A percentile compares a stretch with the other conserved stretches of the same genome.
Evolutionary conservation across 2,329 filamentous ascomycete species (phyloP).

Genomic region (Diatrype stigma): DNA sequence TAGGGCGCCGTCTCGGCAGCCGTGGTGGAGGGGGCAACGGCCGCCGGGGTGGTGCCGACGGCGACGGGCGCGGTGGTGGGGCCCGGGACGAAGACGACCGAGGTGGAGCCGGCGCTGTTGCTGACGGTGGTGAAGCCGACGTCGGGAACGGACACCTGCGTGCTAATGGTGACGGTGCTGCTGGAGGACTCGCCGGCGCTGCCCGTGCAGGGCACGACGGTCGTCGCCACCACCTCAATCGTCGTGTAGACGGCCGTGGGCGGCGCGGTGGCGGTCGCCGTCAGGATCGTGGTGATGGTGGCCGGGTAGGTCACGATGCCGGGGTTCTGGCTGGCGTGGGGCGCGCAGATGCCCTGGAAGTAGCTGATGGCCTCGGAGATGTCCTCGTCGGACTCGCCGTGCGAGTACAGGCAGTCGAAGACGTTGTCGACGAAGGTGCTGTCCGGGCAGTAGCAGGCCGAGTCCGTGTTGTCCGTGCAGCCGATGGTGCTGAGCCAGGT

Average conservation of each 20-base stretch:
- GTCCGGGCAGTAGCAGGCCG: conserved; percentile 82
- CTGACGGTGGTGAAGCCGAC: conserved; percentile 33
- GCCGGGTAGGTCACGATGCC: conserved; percentile 75
- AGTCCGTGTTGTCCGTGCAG: conserved; percentile 82
- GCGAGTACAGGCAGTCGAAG: conserved; percentile 75
- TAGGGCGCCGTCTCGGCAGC: conserved; percentile 33
- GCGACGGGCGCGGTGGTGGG: neutral
- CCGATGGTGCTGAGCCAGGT: conserved; percentile 74
- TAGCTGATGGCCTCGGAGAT: conserved; percentile 70
- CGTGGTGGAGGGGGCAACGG: conserved; percentile 20
- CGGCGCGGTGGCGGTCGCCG: conserved; percentile 41
- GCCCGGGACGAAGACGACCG: conserved; percentile 38
- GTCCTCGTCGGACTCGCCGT: conserved; percentile 63
- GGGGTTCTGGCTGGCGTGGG: conserved; percentile 72
- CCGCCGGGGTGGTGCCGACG: conserved; percentile 24
- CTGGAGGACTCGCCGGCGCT: conserved; percentile 42
- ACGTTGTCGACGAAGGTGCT: conserved; percentile 71
- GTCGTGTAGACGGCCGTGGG: conserved; percentile 41
- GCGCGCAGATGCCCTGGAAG: conserved; percentile 88
- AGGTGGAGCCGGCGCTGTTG: conserved; percentile 31
- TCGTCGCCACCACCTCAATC: conserved; percentile 45
- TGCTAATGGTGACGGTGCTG: conserved; percentile 42
- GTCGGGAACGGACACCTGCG: conserved; percentile 41
- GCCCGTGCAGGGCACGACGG: conserved; percentile 47
- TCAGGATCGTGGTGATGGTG: conserved; percentile 57